A percentile compares a stretch with the other conserved stretches of the same genome.
These are phyloP conservation scores for Solanum bulbocastanum DNA, from an alignment of 257 asterid species.

Conservation along the genomic window DNA sequence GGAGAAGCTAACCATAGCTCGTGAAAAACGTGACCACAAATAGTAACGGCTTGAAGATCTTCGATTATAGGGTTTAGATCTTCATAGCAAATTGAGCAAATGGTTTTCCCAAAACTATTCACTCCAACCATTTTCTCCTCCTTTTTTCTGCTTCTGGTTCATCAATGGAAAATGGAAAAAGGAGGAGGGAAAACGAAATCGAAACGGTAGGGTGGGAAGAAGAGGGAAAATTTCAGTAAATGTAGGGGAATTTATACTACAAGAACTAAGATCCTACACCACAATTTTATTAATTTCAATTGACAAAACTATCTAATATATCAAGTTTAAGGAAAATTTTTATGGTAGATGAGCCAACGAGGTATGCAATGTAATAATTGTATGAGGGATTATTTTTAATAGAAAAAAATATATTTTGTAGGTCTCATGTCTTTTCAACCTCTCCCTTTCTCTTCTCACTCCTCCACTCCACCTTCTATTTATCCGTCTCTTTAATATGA, in stretches of 20 bases:
- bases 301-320: too few relatives aligned
- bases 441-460: too few relatives aligned
- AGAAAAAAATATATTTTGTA: too few relatives aligned
- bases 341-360: too few relatives aligned
- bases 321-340: too few relatives aligned
- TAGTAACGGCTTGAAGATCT: slow-evolving; percentile 77
- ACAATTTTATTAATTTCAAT: background rate
- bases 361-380: too few relatives aligned
- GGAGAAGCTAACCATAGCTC: slow-evolving; percentile 68
- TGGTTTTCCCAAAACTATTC: background rate
- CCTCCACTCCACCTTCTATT: too few relatives aligned
- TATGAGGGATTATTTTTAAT: too few relatives aligned
- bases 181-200: background rate
- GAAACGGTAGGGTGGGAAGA: background rate
- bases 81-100: slow-evolving; percentile 72
- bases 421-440: too few relatives aligned
- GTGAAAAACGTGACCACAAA: slow-evolving; percentile 97
- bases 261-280: background rate
- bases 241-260: background rate
- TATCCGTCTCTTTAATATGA: too few relatives aligned
- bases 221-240: background rate
- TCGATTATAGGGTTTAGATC: slow-evolving; percentile 82
- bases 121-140: background rate
- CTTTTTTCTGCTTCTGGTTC: background rate
- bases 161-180: background rate